phyloP scores from a whole-genome alignment of 805 yeast genomes.

The Blastobotrys terrestris region DNA sequence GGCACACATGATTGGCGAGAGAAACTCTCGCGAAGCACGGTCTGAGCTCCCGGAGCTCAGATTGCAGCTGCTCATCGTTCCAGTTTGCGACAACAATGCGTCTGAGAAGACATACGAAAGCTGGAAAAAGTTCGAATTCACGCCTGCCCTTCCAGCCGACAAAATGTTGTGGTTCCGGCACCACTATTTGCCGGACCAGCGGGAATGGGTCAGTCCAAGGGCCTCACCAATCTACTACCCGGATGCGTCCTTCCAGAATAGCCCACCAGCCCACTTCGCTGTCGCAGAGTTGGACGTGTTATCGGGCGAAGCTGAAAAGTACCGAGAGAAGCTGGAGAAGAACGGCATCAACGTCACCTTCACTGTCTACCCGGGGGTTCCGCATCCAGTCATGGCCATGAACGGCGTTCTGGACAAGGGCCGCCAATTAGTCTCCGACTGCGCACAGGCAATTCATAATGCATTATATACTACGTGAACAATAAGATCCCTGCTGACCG shows the following conservation, averaged over 20 bases:
- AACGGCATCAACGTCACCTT: slow-evolving; percentile 28
- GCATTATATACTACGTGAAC: background rate
- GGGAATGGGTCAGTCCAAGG: slow-evolving; percentile 28
- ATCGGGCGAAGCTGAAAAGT: slow-evolving; percentile 42
- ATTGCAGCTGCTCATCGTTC: slow-evolving; percentile 39
- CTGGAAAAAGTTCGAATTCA: slow-evolving; percentile 26
- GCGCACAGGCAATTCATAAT: background rate
- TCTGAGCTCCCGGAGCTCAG: slow-evolving; percentile 31
- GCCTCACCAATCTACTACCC: slow-evolving; percentile 40
- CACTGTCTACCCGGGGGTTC: slow-evolving; percentile 36
- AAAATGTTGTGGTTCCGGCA: slow-evolving; percentile 43
- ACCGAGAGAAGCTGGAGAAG: slow-evolving; percentile 34
- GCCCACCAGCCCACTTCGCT: slow-evolving; percentile 39
- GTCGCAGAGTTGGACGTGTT: slow-evolving; percentile 37
- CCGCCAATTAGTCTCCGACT: background rate
- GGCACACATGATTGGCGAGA: slow-evolving; percentile 18
- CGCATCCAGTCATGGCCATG: slow-evolving; percentile 46
- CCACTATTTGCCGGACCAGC: slow-evolving; percentile 35
- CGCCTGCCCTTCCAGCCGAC: slow-evolving; percentile 39
- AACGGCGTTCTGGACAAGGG: slow-evolving; percentile 31
- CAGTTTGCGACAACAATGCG: slow-evolving; percentile 21
- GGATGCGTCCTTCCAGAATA: slow-evolving; percentile 34
- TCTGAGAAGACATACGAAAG: slow-evolving; percentile 32
- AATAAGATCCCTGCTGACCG: background rate
- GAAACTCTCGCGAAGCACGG: slow-evolving; percentile 3